Conservation (phyloP, 495 filamentous ascomycete species). For the Penicillium ochrochloron region DNA sequence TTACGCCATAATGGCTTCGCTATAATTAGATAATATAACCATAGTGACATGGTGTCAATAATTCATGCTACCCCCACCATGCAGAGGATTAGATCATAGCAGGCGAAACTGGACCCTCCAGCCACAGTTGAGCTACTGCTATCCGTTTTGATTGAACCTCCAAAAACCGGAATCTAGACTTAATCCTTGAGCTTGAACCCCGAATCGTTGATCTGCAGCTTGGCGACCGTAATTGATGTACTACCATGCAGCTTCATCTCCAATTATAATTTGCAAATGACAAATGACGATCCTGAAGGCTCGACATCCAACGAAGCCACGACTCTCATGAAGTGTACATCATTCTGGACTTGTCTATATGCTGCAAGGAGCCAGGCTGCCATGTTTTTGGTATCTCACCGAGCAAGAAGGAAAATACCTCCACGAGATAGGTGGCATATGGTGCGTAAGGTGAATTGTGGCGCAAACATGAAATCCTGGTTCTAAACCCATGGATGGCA, state of each 20-base stretch:
- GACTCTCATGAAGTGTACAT: not conserved
- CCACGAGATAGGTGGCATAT: no score
- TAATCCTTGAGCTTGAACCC: not conserved
- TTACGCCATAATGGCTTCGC: not conserved
- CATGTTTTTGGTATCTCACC: not conserved
- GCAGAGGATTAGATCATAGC: slow-evolving; percentile 8
- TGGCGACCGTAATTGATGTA: slow-evolving; percentile 1
- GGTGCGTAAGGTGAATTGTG: not conserved
- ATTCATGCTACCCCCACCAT: not conserved
- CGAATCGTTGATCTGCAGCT: not conserved
- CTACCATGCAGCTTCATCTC: not conserved
- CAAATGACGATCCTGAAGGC: not conserved
- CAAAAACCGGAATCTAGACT: not conserved
- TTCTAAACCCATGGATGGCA: not conserved
- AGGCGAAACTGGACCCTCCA: not conserved
- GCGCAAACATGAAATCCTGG: not conserved
- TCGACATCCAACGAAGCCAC: not conserved
- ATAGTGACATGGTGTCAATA: not conserved
- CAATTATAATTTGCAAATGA: not conserved
- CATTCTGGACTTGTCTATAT: not conserved
- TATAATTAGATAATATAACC: not conserved
- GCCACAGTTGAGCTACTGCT: not conserved
- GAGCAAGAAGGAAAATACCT: not conserved
- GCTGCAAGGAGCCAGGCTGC: not conserved
- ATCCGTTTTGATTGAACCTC: not conserved